A percentile compares a stretch with the other conserved stretches of the same genome.
Conservation (phyloP, 768 basidiomycete genomes). For the Mycena vulgaris region DNA sequence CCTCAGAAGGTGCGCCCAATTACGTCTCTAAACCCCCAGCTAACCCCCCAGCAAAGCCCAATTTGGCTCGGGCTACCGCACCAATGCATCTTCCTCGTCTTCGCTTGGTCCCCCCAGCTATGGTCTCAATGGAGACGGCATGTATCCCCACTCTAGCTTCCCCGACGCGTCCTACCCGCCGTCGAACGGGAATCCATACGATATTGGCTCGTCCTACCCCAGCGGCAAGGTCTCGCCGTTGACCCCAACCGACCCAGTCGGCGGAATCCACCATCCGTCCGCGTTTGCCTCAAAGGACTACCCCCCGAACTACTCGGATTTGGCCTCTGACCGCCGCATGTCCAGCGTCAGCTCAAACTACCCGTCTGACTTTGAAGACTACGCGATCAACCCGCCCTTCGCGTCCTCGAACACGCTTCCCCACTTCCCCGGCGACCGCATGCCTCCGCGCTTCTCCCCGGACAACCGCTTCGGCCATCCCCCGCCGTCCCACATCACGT, state of each 20-base stretch:
- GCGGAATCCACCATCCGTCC: constrained; percentile 68
- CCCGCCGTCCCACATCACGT: constrained; percentile 66
- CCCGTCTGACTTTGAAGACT: constrained; percentile 73
- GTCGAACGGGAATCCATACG: constrained; percentile 66
- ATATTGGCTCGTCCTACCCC: constrained; percentile 74
- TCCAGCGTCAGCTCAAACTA: constrained; percentile 63
- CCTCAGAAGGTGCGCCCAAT: constrained; percentile 54
- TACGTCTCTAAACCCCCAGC: background rate
- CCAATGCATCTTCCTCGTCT: constrained; percentile 80
- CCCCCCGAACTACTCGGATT: constrained; percentile 71
- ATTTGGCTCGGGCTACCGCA: constrained; percentile 65
- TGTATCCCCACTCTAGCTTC: constrained; percentile 75
- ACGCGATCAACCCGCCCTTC: constrained; percentile 45
- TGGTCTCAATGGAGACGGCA: constrained; percentile 65
- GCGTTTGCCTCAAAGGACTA: constrained; percentile 76
- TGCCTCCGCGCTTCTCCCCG: constrained; percentile 66
- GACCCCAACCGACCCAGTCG: constrained; percentile 76
- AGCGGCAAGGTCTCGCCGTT: constrained; percentile 85
- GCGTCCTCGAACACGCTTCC: constrained; percentile 63
- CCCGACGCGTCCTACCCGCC: constrained; percentile 72
- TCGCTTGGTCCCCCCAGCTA: constrained; percentile 71
- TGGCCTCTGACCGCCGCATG: constrained; percentile 72
- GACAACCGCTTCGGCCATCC: constrained; percentile 66
- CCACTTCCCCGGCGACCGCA: constrained; percentile 69
- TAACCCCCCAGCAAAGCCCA: constrained; percentile 18